These are phyloP conservation scores for Bolboschoenus planiculmis DNA, from an alignment of 176 grass and related monocot genomes.

Conservation along the genomic window DNA sequence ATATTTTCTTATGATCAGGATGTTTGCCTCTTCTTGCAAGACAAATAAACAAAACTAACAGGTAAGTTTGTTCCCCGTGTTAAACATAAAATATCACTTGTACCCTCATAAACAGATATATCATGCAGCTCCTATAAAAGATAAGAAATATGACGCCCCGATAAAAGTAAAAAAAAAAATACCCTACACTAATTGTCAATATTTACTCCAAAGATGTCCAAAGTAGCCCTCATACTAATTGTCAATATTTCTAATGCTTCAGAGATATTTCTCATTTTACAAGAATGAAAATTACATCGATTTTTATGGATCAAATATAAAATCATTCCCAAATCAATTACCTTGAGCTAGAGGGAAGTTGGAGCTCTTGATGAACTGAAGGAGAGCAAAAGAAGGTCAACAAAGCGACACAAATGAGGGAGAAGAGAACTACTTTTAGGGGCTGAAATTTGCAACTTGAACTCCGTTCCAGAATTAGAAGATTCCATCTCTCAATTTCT, in stretches of 20 bases:
- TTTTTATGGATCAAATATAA: background rate
- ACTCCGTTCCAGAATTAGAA: constrained; percentile 52
- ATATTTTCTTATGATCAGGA: background rate
- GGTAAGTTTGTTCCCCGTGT: background rate
- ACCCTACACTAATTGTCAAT: background rate
- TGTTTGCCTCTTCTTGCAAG: background rate
- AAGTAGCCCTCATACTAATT: background rate
- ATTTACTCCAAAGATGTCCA: background rate
- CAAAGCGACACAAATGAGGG: constrained; percentile 73
- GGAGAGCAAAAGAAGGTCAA: constrained; percentile 74
- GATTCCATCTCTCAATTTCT: constrained; percentile 73
- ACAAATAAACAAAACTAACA: background rate
- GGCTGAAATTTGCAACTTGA: constrained; percentile 73
- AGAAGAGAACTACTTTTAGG: constrained; percentile 62
- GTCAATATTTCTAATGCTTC: constrained; percentile 1
- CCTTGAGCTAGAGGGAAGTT: constrained; percentile 50
- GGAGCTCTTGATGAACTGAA: constrained; percentile 51
- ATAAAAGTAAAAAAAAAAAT: background rate
- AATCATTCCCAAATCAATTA: constrained; percentile 17
- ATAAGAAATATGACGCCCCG: background rate
- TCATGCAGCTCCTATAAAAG: background rate
- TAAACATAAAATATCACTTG: background rate
- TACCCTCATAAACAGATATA: background rate
- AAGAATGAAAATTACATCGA: background rate
- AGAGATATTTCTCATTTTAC: background rate